Evolutionary conservation across 2,329 filamentous ascomycete genomes (phyloP).

Genomic region (Rutstroemia sydowiana): DNA sequence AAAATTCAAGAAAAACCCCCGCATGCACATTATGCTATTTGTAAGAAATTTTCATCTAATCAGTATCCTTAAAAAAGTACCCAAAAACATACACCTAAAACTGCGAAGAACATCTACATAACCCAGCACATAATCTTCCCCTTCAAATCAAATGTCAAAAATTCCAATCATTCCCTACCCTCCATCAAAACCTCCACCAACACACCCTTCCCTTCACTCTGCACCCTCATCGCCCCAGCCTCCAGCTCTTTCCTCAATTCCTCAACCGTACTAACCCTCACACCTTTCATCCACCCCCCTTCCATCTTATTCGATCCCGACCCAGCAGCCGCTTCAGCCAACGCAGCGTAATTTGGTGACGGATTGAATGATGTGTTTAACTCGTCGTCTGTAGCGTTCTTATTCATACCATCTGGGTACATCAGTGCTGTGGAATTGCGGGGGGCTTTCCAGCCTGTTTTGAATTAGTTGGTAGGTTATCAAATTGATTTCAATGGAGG

Average conservation of each 20-base stretch:
- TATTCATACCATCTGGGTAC: conserved; percentile 52
- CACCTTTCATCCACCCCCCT: conserved; percentile 6
- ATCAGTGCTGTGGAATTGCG: conserved; percentile 51
- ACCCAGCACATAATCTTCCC: too few species aligned
- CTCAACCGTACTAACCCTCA: conserved; percentile 6
- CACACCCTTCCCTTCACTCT: neutral
- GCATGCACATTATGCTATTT: too few species aligned
- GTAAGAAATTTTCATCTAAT: too few species aligned
- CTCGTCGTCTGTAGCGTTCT: conserved; percentile 51
- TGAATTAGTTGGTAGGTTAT: conserved; percentile 9
- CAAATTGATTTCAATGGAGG: conserved; percentile 34
- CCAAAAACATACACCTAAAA: too few species aligned
- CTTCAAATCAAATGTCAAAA: too few species aligned
- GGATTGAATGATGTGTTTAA: conserved; percentile 58
- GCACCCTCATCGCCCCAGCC: neutral
- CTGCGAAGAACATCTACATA: too few species aligned
- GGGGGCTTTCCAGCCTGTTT: conserved; percentile 54
- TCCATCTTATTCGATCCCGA: neutral
- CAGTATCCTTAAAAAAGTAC: too few species aligned
- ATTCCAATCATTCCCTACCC: neutral
- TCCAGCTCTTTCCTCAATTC: conserved; percentile 5
- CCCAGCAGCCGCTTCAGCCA: conserved; percentile 25
- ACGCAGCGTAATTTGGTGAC: conserved; percentile 53
- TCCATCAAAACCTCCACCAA: conserved; percentile 1
- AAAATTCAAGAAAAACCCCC: too few species aligned